Conservation (phyloP, 2,329 filamentous ascomycete species). For the Pyricularia sp. region DNA sequence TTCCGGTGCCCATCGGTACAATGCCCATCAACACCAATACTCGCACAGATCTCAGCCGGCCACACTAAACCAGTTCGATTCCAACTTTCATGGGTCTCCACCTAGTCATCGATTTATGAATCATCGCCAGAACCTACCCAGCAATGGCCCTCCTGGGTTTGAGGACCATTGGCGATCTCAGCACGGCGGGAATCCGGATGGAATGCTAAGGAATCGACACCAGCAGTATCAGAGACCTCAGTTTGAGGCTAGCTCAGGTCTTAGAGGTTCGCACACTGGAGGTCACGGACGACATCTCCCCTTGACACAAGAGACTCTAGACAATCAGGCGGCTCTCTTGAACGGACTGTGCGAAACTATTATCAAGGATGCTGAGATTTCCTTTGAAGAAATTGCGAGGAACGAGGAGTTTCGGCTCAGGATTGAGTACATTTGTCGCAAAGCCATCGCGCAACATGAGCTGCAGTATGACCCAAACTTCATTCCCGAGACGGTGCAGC, state of each 20-base stretch:
- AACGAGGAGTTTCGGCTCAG: conserved; percentile 62
- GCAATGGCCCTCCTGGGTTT: conserved; percentile 9
- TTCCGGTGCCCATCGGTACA: neutral
- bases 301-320: conserved; percentile 31
- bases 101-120: neutral
- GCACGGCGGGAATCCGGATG: neutral
- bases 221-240: neutral
- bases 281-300: conserved; percentile 15
- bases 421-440: conserved; percentile 56
- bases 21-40: conserved; percentile 9
- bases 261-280: neutral
- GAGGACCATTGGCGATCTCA: neutral
- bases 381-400: conserved; percentile 49
- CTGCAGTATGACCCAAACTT: conserved; percentile 43
- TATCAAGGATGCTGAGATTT: conserved; percentile 53
- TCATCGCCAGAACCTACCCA: conserved; percentile 6
- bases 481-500: conserved; percentile 45
- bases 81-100: neutral
- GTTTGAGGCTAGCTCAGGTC: neutral
- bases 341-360: conserved; percentile 38
- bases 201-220: neutral
- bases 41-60: neutral
- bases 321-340: conserved; percentile 37
- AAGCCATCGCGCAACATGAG: conserved; percentile 47
- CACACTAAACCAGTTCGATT: neutral